phyloP scores from a whole-genome alignment of 2,329 filamentous ascomycete genomes.

The Penicillium janthinellum region DNA sequence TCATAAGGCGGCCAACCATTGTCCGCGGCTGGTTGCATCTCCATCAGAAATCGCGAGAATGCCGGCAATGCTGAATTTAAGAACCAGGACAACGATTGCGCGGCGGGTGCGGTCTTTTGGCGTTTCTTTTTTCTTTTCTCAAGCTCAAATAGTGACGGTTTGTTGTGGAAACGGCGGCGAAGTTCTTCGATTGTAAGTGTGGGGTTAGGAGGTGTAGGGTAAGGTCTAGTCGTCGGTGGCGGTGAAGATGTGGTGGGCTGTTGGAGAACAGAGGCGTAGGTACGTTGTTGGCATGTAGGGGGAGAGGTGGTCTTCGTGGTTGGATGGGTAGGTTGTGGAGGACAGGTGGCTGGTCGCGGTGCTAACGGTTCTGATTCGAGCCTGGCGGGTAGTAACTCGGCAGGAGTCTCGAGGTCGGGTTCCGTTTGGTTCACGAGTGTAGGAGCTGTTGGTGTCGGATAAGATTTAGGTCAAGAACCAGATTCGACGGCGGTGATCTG shows the following conservation, averaged over 20 bases:
- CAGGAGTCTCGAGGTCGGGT: neutral
- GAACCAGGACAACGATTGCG: no score
- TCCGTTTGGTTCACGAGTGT: neutral
- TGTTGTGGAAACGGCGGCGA: neutral
- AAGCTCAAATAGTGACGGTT: no score
- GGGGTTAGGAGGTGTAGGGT: neutral
- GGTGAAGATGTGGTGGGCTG: neutral
- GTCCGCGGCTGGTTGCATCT: no score
- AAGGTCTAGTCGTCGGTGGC: neutral
- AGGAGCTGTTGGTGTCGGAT: neutral
- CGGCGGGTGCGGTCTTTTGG: no score
- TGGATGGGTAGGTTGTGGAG: neutral
- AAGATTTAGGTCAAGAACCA: neutral
- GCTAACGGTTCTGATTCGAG: neutral
- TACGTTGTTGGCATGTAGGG: neutral
- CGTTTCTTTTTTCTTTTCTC: no score
- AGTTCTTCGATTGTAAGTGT: neutral
- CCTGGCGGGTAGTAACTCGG: neutral
- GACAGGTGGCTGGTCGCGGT: neutral
- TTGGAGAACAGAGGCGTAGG: neutral
- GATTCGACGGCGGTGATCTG: neutral
- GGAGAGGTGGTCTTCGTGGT: neutral
- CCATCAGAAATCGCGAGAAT: no score
- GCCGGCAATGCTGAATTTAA: no score
- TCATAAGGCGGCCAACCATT: no score